Base-by-base conservation (phyloP, 768 basidiomycete genomes). In the Leccinum truebloodii region DNA sequence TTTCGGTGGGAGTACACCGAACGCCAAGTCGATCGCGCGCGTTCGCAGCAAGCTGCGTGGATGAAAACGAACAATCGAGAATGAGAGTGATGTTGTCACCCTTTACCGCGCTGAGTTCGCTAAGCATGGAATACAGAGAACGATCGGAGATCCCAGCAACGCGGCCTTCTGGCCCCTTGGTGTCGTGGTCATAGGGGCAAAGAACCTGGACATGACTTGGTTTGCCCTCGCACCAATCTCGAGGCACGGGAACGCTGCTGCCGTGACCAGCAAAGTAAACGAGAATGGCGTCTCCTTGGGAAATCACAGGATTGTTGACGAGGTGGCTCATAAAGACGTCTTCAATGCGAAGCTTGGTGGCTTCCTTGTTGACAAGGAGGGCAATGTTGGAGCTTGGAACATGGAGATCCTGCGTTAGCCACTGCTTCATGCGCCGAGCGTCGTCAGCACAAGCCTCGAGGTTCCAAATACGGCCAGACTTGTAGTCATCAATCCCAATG, bases 201-300 rank as follows among this genome's bases (percentile, higher is more conserved):
- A 90, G 69, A 57, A 88, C 79, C 64, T 89, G 80, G 16, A 86
- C 85, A 28, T 71, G 62, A 52, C 72, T 71, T 55, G 75, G 68
- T 37, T 75, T 76, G 41, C 72, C 71, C 61, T 79, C 78, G 67
- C 81, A 84, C 89, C 88, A 89, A 54, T 79, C 83, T 37, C 73
- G 71, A 54, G 87, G 87, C n/a, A 85, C 81, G 14, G 76, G 70
- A 48, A 86, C 68, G 57, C 72, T 78, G 67, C 85, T 86, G 26
- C 88, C 88, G 68, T 89, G 87, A n/a, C 88, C 89, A 39, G 89
- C 86, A 67, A 88, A 90, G 66, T 87, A 90, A 54, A 90, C 70
- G 63, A 90, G 64, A 44, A 90, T 79, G 34, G 88, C 84, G 60
- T 89, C 88, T 24, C 84, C 88, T 26, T 71, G 74, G 52, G 82